A percentile compares a stretch with the other conserved stretches of the same genome.
phyloP scores from a whole-genome alignment of 2,329 filamentous ascomycete species.

The Beauveria asiatica region DNA sequence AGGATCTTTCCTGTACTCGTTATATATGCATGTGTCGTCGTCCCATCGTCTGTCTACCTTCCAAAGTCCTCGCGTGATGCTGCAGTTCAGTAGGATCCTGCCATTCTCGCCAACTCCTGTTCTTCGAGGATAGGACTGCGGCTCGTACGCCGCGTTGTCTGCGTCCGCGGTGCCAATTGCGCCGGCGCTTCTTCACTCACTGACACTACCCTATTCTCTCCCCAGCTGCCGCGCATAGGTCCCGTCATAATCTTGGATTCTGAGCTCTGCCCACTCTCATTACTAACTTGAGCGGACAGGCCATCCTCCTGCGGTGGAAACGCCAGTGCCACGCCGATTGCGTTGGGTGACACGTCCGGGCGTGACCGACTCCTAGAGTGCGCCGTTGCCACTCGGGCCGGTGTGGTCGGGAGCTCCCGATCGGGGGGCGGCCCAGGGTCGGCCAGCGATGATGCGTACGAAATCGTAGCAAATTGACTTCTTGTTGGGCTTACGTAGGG shows the following conservation, averaged over 20 bases:
- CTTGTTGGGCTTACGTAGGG: background rate
- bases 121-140: conserved; percentile 18
- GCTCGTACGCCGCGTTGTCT: conserved; percentile 11
- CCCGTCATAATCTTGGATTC: conserved; percentile 5
- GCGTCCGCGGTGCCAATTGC: background rate
- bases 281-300: conserved; percentile 1
- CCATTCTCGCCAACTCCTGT: conserved; percentile 17
- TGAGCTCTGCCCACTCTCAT: background rate
- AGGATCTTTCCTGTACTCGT: background rate
- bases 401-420: conserved; percentile 31
- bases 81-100: conserved; percentile 18
- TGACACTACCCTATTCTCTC: conserved; percentile 20
- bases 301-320: background rate
- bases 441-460: conserved; percentile 13
- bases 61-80: background rate
- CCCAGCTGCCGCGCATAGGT: conserved; percentile 11
- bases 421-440: conserved; percentile 36
- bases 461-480: conserved; percentile 1
- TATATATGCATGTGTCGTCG: background rate
- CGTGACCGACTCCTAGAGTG: background rate
- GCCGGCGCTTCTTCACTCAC: conserved; percentile 18
- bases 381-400: conserved; percentile 11
- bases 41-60: background rate
- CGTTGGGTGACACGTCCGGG: background rate
- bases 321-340: conserved; percentile 6